A percentile compares a stretch with the other conserved stretches of the same genome.
Conservation (phyloP, 169 alveolate genomes). For the Plasmodium blacklocki region DNA sequence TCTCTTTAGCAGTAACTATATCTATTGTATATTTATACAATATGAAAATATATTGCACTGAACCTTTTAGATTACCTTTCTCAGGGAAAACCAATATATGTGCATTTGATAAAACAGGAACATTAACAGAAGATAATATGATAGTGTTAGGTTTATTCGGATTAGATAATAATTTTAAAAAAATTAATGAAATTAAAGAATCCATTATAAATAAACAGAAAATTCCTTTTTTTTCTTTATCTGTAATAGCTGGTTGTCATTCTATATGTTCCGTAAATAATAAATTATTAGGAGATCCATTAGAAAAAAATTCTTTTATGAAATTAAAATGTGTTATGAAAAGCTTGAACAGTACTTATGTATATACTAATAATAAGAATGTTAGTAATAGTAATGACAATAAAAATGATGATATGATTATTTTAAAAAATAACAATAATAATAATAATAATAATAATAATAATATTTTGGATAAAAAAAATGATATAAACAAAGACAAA, state of each 20-base stretch:
- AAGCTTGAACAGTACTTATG: constrained; percentile 55
- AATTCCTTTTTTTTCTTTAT: constrained; percentile 86
- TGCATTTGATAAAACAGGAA: constrained; percentile 99
- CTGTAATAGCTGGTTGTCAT: constrained; percentile 96
- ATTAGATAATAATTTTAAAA: constrained; percentile 18
- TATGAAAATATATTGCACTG: constrained; percentile 97
- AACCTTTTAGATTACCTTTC: constrained; percentile 98
- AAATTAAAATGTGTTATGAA: constrained; percentile 76
- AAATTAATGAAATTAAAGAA: constrained; percentile 33
- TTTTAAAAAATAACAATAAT: not conserved
- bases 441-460: not conserved
- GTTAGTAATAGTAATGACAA: not conserved
- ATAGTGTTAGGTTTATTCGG: constrained; percentile 86
- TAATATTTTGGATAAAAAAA: not conserved
- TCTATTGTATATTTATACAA: constrained; percentile 93
- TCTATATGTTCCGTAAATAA: constrained; percentile 90
- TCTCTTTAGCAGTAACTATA: constrained; percentile 97
- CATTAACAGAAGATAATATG: constrained; percentile 95
- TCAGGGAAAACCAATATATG: constrained; percentile 94
- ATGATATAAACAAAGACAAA: not conserved
- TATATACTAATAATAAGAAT: constrained; percentile 14
- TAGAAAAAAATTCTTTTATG: constrained; percentile 93
- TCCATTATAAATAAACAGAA: constrained; percentile 37
- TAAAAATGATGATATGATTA: not conserved
- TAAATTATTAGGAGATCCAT: constrained; percentile 96